Evolutionary conservation across 192 early-diverging fungal species (phyloP).

Genomic region (Haplosporangium gracile): DNA sequence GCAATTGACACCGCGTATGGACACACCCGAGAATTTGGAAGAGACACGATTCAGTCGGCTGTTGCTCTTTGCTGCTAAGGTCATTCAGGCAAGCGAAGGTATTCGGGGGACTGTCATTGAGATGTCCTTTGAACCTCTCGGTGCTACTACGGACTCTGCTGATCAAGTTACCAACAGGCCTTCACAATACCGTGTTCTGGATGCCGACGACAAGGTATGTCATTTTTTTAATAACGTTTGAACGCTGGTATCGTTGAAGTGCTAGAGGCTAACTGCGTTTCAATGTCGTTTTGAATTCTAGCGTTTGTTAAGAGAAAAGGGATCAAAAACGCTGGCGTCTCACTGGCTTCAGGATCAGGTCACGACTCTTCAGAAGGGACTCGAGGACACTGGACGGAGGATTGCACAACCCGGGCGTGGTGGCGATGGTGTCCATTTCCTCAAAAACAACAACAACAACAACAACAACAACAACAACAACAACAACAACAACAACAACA

Average conservation of each 20-base stretch:
- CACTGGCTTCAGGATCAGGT: slow-evolving; percentile 56
- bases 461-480: neutral
- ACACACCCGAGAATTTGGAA: slow-evolving; percentile 24
- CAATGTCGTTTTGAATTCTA: neutral
- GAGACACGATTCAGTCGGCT: slow-evolving; percentile 31
- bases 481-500: neutral
- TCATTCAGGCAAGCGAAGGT: slow-evolving; percentile 43
- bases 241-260: neutral
- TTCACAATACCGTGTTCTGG: slow-evolving; percentile 30
- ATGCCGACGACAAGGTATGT: slow-evolving; percentile 52
- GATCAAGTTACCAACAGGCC: slow-evolving; percentile 7
- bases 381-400: slow-evolving; percentile 18
- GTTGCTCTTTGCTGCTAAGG: slow-evolving; percentile 33
- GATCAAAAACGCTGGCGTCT: slow-evolving; percentile 47
- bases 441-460: neutral
- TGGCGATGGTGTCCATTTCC: neutral
- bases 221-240: neutral
- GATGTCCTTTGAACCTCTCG: slow-evolving; percentile 21
- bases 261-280: neutral
- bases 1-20: slow-evolving; percentile 31
- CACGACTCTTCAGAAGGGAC: slow-evolving; percentile 38
- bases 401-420: neutral
- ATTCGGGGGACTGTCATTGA: slow-evolving; percentile 49
- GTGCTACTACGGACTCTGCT: neutral
- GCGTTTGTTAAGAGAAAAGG: slow-evolving; percentile 45